Evolutionary conservation across 2,329 filamentous ascomycete genomes (phyloP), one percentile per base, ranked within the genome.

Genomic region (Thermothelomyces thermophilus): DNA sequence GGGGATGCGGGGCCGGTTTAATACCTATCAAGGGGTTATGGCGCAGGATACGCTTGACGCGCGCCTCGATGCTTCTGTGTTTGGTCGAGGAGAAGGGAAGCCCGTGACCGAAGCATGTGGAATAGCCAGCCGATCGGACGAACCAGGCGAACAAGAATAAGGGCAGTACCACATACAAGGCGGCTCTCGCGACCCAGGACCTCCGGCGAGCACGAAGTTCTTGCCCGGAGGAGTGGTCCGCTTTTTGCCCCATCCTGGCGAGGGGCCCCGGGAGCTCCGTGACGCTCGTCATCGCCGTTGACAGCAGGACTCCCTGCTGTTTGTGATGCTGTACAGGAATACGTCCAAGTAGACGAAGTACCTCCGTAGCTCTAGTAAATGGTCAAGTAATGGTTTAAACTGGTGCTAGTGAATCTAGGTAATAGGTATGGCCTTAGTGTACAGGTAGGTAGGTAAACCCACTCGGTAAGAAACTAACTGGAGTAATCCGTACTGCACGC

Each of bases 1-100:
- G 13, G 13, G 11, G 31, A 14, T 1, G 4, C 2, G 17, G 35
- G 35, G 6, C 11, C 46, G 36, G 3, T 47, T n/a, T n/a, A n/a
- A n/a, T 67, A 77, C 75, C 75, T 53, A 79, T 77, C 57, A 79
- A 62, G 2, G 75, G 75, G 1, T 69, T 74, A 5, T 64, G 56
- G 5, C 66, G 64, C 28, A 79, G 66, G 30, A 79, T 73, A 30
- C 62, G 63, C 31, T 67, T 68, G 35, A 74, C 74, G 33, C 74
- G 68, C 42, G 73, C 63, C 43, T 77, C 70, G 19, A 74, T 59
- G 3, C 68, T 68, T 50, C 59, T 56, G 30, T 43, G 36, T 5
- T 41, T 47, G 3, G n/a, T n/a, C n/a, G n/a, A n/a, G n/a, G 8
- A 33, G 36, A 20, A 22, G 30, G 26, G 35, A n/a, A 37, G n/a